Evolutionary conservation across 2,329 filamentous ascomycete species (phyloP), one percentile per base, ranked within the genome.

Genomic region (Phialophora macrospora): DNA sequence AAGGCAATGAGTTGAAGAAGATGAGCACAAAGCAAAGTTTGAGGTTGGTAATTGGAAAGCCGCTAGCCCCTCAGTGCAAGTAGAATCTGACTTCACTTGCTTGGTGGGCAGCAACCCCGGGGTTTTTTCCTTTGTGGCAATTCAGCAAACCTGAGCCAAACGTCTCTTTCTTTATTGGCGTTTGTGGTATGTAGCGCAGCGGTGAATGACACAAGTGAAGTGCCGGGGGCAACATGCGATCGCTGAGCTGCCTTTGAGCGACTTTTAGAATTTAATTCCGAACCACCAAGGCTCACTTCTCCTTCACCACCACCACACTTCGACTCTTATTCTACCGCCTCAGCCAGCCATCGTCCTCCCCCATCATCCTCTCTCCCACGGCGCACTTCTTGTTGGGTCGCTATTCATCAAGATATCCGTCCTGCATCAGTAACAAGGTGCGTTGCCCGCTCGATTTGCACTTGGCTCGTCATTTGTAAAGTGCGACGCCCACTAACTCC

Each of bases 201-300:
- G 28, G n/a, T 24, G 48, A 55, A 11, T 55, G 28, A 55, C 28
- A 22, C 26, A 9, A 34, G 52, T 55, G 52, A 55, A 55, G 52
- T 55, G 52, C 52, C 52, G 28, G 52, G 52, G 26, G 28, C 52
- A 55, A 55, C 24, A 22, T 28, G 24, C 52, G 24, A 55, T 30
- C 11, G 28, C 26, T 11, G n/a, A n/a, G 52, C 24, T 34, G 52
- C 52, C 52, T 55, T 55, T 55, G 28, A 24, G 52, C 52, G 52
- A 55, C 52, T 55, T 30, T 28, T 14, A 55, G 26, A 55, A 55
- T 55, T 55, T 55, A 55, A 57, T 57, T 44, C 55, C 55, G 32
- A 46, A 46, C 55, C n/a, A 52, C 24, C 30, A 57, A 44, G 38
- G 32, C 34, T 55, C 38, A 20, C 38, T 20, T 57, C 58, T 52